phyloP scores from a whole-genome alignment of 2,329 filamentous ascomycete species.

The Furcasterigmium sp. region DNA sequence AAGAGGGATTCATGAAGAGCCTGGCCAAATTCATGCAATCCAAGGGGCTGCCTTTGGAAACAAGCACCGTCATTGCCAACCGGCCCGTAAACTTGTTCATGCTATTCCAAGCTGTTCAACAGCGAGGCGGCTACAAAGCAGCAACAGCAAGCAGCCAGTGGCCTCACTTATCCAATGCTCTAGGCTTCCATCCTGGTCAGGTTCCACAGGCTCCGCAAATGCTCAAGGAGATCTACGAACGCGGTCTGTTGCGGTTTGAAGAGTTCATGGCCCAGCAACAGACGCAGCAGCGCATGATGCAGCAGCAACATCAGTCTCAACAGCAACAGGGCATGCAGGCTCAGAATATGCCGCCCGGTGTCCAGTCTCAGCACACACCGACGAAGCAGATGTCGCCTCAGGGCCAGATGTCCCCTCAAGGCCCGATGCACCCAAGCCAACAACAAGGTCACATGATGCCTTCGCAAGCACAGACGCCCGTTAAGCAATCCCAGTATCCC shows the following conservation, averaged over 20 bases:
- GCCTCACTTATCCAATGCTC: conserved; percentile 62
- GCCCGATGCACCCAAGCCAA: conserved; percentile 31
- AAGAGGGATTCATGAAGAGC: conserved; percentile 70
- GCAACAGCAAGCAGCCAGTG: conserved; percentile 68
- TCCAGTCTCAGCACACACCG: conserved; percentile 28
- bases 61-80: conserved; percentile 67
- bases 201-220: conserved; percentile 63
- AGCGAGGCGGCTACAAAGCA: conserved; percentile 73
- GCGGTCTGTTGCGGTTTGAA: conserved; percentile 74
- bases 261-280: conserved; percentile 57
- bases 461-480: conserved; percentile 13
- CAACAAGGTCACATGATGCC: conserved; percentile 10
- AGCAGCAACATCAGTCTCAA: conserved; percentile 39
- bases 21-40: conserved; percentile 73
- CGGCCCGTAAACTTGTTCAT: conserved; percentile 69
- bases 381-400: conserved; percentile 34
- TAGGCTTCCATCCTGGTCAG: conserved; percentile 59
- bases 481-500: conserved; percentile 41
- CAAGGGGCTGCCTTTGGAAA: conserved; percentile 68
- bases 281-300: conserved; percentile 45
- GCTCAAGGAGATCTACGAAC: conserved; percentile 68
- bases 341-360: conserved; percentile 24
- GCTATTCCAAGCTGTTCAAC: conserved; percentile 68
- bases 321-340: conserved; percentile 25
- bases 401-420: conserved; percentile 20